Base-by-base conservation (phyloP, 1,284 basidiomycete genomes). In the Ceratobasidium sp. region DNA sequence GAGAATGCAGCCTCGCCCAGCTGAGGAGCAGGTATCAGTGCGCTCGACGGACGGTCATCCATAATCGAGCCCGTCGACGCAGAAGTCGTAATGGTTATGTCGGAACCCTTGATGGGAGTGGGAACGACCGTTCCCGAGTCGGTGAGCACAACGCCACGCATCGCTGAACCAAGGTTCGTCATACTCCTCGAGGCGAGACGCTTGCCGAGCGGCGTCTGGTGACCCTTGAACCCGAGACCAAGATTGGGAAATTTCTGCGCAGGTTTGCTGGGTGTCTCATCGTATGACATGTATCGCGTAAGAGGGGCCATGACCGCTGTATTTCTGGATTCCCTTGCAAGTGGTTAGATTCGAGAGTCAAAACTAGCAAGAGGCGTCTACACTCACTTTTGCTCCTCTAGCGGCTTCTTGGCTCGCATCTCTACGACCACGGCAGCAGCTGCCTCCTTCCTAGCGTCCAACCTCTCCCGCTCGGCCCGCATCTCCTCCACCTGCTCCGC, bases 91-190 rank as follows among this genome's bases (percentile, higher is more conserved):
- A 89, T 1, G 87, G 86, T 0, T 93, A 85, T 81, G 90, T 90
- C 0, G 86, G 85, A 0, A 34, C 75, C 62, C 56, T 90, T 90
- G 0, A 87, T 86, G 0, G 93, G 93, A 13, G 92, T 94, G 3
- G 88, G 85, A 3, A 95, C 85, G 0, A 86, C 84, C 81, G 93
- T 89, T 4, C 93, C 93, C 0, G 92, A 93, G 1, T 89, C 85
- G 0, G 93, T 94, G 46, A 94, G 85, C 51, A 95, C 87, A 46
- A 94, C 90, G 2, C 93, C 93, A 81, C 92, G 92, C 93, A 95
- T 95, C 0, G 93, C 92, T 1, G 91, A 92, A 0, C 87, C 88
- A 78, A 68, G 86, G 29, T 84, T 84, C 81, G 76, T 84, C 83
- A 78, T 84, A 83, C 37, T 84, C 81, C 1, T 81, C 81, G 80